Evolutionary conservation across 208 protist genomes (phyloP), one percentile per base, ranked within the genome.

Genomic region (Acanthamoeba royreba): DNA sequence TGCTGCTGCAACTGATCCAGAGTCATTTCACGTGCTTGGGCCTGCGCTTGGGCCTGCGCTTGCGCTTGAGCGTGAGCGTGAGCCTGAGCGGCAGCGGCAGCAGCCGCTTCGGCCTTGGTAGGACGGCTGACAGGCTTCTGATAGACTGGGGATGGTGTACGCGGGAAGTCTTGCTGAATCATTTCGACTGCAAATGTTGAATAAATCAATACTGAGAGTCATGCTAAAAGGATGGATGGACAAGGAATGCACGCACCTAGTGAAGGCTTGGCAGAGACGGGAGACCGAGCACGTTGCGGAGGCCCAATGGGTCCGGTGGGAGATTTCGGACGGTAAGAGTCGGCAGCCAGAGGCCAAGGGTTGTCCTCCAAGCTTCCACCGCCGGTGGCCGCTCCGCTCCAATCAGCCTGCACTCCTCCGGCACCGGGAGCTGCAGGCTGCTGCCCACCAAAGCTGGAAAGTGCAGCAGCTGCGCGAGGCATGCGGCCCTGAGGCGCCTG

Each of bases 111-210:
- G 7, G 63, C 63, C 63, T 77, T 77, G 28, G 63, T 77, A 9
- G 63, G 63, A 17, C 63, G 63, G 63, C 63, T 61, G 4, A 63
- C 43, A n/a, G 86, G 52, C 86, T 92, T 92, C 31, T 93, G 88
- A 31, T 94, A 90, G 11, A 94, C 92, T 8, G 92, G 92, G 13
- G 92, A 94, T 5, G 92, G 92, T 15, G 92, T 94, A 11, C 92
- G 69, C 25, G 92, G 92, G 58, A 94, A 94, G 42, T 94, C 92
- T 45, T 87, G 55, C 40, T 92, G 86, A 40, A 92, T 92, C 55
- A 92, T 66, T 17, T 92, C 86, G 49, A 92, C 86, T 92, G 35
- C 38, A 66, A 47, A 88, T 63, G 25, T 19, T 40, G 69, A 28
- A 81, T 81, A 11, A 19, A 31, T 33, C 33, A 88, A 66, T 42